Evolutionary conservation across 805 yeast species (phyloP).

Genomic region (Ogataea degrootiae): DNA sequence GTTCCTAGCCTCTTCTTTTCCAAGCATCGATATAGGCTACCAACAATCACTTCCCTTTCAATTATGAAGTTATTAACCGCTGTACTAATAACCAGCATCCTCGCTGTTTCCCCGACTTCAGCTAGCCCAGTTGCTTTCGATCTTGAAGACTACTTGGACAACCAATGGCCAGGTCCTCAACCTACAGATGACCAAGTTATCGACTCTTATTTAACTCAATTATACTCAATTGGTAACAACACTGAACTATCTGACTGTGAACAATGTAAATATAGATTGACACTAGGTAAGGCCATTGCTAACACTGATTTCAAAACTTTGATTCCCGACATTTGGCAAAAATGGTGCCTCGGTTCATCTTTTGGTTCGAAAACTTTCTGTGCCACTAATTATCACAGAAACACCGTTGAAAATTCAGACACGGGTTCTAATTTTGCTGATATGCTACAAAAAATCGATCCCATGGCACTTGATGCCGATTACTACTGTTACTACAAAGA

Average conservation of each 20-base stretch:
- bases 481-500: conserved; percentile 56
- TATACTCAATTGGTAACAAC: conserved; percentile 11
- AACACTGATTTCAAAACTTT: conserved; percentile 34
- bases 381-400: conserved; percentile 32
- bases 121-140: neutral
- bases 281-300: conserved; percentile 34
- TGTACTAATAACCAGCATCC: too few relatives aligned
- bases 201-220: neutral
- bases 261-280: conserved; percentile 32
- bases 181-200: conserved; percentile 9
- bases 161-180: neutral
- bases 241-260: conserved; percentile 23
- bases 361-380: conserved; percentile 26
- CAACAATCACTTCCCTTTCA: too few relatives aligned
- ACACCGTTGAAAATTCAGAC: conserved; percentile 32
- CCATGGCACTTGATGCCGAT: conserved; percentile 49
- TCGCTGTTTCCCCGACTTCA: neutral
- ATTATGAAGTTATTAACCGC: too few relatives aligned
- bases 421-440: conserved; percentile 48
- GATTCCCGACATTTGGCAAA: conserved; percentile 34
- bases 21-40: too few relatives aligned
- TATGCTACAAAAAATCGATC: conserved; percentile 46
- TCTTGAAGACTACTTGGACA: neutral
- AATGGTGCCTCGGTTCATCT: conserved; percentile 39
- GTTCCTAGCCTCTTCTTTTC: too few relatives aligned